Percentiles rank a stretch among this genome's conserved stretches.
Evolutionary conservation across 768 basidiomycete species (phyloP).

Genomic region (Daedaleopsis nitida): DNA sequence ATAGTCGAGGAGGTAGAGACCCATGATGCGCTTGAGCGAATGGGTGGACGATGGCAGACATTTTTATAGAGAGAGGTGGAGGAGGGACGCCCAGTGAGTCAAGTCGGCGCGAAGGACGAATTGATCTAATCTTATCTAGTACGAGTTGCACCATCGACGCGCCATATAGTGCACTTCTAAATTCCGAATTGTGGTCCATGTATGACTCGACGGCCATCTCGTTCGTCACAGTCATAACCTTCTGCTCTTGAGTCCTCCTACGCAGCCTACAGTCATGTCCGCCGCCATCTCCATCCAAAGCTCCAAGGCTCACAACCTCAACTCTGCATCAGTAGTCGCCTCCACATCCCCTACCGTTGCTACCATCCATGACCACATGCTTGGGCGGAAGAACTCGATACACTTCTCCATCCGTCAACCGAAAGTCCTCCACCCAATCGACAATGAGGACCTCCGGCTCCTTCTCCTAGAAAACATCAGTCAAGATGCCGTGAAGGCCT

Average conservation of each 20-base stretch:
- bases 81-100: constrained; percentile 9
- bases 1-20: constrained; percentile 91
- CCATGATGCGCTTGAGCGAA: constrained; percentile 35
- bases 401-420: constrained; percentile 50
- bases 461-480: constrained; percentile 96
- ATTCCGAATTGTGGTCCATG: constrained; percentile 9
- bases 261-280: constrained; percentile 40
- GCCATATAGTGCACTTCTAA: constrained; percentile 1
- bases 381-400: constrained; percentile 34
- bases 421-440: constrained; percentile 78
- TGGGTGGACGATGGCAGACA: constrained; percentile 7
- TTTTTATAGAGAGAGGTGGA: constrained; percentile 8
- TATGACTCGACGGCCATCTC: constrained; percentile 2
- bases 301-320: constrained; percentile 3
- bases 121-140: constrained; percentile 24
- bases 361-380: constrained; percentile 50
- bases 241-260: background rate
- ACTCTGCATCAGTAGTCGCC: constrained; percentile 48
- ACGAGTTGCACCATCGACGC: constrained; percentile 15
- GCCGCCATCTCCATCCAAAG: constrained; percentile 48
- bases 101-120: constrained; percentile 15
- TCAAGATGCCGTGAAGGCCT: constrained; percentile 79
- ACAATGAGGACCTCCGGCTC: constrained; percentile 79
- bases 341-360: constrained; percentile 51
- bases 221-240: background rate